Conservation (phyloP, 2,329 filamentous ascomycete species). For the Arthrobotrys sinensis region DNA sequence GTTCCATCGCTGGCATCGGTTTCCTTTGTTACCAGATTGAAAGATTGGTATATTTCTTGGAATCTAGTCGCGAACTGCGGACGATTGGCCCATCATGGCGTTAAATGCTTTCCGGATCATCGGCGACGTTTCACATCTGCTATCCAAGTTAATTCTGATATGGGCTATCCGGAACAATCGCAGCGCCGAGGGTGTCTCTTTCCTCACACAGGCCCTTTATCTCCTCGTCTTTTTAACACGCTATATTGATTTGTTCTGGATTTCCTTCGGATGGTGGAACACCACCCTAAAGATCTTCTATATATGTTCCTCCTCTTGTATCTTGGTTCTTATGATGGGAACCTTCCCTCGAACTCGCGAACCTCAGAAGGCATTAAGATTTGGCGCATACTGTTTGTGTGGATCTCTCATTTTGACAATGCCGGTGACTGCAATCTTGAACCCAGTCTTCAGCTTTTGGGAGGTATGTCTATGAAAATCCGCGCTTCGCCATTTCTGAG, state of each 20-base stretch:
- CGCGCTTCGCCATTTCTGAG: background rate
- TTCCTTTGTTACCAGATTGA: no score
- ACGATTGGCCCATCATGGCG: background rate
- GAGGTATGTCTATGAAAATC: background rate
- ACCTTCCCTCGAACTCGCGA: constrained; percentile 90
- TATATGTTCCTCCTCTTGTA: constrained; percentile 85
- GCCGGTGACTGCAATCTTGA: background rate
- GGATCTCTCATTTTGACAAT: constrained; percentile 77
- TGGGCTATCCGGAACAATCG: constrained; percentile 89
- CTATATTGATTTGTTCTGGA: constrained; percentile 84
- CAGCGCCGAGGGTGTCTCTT: constrained; percentile 89
- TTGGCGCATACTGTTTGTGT: constrained; percentile 79
- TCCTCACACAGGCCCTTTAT: constrained; percentile 92
- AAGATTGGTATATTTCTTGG: no score
- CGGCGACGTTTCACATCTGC: constrained; percentile 86
- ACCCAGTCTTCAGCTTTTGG: background rate
- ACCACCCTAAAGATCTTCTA: constrained; percentile 91
- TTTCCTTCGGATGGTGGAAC: constrained; percentile 75
- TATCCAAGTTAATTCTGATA: constrained; percentile 91
- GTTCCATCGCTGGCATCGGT: no score
- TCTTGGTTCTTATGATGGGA: constrained; percentile 88
- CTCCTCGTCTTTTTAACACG: constrained; percentile 86
- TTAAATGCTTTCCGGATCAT: constrained; percentile 77
- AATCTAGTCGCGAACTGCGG: no score
- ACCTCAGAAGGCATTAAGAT: constrained; percentile 92